A percentile compares a stretch with the other conserved stretches of the same genome.
phyloP scores from a whole-genome alignment of 345 rosid genomes.

The Gossypium rotundifolium region DNA sequence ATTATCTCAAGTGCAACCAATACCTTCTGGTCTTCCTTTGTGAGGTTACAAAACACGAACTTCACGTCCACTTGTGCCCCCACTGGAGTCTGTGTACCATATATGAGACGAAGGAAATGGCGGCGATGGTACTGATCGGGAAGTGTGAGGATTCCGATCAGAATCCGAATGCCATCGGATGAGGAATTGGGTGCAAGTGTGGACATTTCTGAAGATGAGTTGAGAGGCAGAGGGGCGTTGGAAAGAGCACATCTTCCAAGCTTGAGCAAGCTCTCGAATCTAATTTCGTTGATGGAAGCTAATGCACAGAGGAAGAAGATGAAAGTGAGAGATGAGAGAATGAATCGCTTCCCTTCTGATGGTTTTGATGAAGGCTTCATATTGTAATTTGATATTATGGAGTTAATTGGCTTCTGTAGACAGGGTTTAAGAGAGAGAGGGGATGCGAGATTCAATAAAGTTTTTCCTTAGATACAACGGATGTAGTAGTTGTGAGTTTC shows the following conservation, averaged over 20 bases:
- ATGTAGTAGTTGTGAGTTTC: constrained; percentile 14
- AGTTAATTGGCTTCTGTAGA: neutral
- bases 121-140: constrained; percentile 77
- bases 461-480: neutral
- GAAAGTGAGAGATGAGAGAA: constrained; percentile 6
- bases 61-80: constrained; percentile 65
- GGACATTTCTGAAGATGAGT: constrained; percentile 13
- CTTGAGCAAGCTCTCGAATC: constrained; percentile 24
- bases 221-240: neutral
- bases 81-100: constrained; percentile 43
- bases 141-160: constrained; percentile 69
- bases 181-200: constrained; percentile 16
- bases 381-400: neutral
- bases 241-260: constrained; percentile 47
- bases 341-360: neutral
- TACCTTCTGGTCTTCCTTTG: constrained; percentile 77
- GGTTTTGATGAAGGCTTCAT: constrained; percentile 10
- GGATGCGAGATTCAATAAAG: neutral
- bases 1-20: constrained; percentile 85
- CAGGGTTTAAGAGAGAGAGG: neutral
- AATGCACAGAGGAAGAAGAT: constrained; percentile 12
- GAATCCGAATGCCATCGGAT: constrained; percentile 50
- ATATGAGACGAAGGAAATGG: constrained; percentile 60
- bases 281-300: constrained; percentile 18
- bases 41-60: constrained; percentile 85